These are phyloP conservation scores for Orobanche coerulescens DNA, from an alignment of 257 asterid genomes.

Conservation along the genomic window DNA sequence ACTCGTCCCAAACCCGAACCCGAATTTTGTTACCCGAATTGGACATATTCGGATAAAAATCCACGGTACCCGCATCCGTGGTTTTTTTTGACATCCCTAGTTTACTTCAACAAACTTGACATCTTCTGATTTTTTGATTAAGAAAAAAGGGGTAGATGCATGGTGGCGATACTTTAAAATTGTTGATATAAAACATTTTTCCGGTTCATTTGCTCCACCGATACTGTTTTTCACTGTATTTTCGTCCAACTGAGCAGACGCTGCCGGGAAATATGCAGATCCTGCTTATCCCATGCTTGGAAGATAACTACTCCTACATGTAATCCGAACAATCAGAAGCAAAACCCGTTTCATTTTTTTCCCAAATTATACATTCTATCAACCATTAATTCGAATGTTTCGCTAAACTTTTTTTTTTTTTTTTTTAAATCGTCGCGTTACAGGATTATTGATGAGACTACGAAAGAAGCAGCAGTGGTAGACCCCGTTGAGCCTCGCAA, in stretches of 20 bases:
- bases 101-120: too few relatives aligned
- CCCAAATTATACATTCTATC: not conserved
- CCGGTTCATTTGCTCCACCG: slow-evolving; percentile 6
- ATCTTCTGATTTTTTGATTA: too few relatives aligned
- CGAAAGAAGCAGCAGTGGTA: slow-evolving; percentile 84
- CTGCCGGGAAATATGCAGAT: slow-evolving; percentile 44
- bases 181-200: not conserved
- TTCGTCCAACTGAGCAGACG: not conserved
- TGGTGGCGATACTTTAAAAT: not conserved
- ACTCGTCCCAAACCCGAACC: too few relatives aligned
- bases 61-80: too few relatives aligned
- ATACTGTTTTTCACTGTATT: not conserved
- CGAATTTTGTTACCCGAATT: too few relatives aligned
- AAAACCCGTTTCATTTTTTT: not conserved
- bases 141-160: too few relatives aligned
- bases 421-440: not conserved
- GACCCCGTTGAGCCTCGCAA: slow-evolving; percentile 94
- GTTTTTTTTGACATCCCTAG: too few relatives aligned
- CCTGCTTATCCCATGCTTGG: slow-evolving; percentile 61
- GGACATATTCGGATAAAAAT: too few relatives aligned
- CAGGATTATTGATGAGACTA: slow-evolving; percentile 60
- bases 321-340: slow-evolving; percentile 3
- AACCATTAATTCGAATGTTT: not conserved
- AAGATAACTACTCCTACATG: slow-evolving; percentile 65
- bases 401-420: not conserved